Evolutionary conservation across 2,329 filamentous ascomycete genomes (phyloP), one percentile per base, ranked within the genome.

Genomic region (Anthostomella pinea): DNA sequence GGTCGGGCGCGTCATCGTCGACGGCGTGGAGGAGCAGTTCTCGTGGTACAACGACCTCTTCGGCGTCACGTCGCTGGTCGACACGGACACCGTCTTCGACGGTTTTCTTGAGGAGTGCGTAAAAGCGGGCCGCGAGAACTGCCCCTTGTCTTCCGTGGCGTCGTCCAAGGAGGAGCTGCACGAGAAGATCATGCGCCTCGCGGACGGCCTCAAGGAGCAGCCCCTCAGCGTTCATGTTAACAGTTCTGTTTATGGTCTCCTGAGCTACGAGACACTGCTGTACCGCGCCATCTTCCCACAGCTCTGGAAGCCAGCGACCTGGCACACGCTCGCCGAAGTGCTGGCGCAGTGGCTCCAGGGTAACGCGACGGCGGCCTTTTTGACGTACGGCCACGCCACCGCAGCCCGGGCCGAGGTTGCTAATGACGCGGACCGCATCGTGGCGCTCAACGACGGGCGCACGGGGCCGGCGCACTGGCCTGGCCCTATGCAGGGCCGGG

Each of bases 101-200:
- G 62, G 54, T 8, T 72, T 75, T 43, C 63, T 67, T 33, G 59
- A 66, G 13, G 63, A 66, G 30, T 77, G 73, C 46, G 62, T 66
- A 45, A 63, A 65, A 29, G 73, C 73, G n/a, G n/a, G n/a, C 2
- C 70, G 72, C 3, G 45, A 64, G 5, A 59, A 56, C n/a, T 76
- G 72, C 39, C 53, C 65, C 1, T 47, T 75, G 18, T 62, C 63
- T 0, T 53, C 57, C 0, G 41, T 68, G 8, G 61, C 60, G 8
- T 44, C 54, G 2, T 60, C 67, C 1, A 60, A 59, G 25, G 54
- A 66, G 18, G 57, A 53, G 5, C 51, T 70, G 8, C 43, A 50
- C 13, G 38, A 48, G 1, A 57, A 57, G 17, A 50, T 73, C 1
- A 36, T 63, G 2, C 25, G 38, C 0, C 57, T 66, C 3, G 45